Evolutionary conservation across 106 monocot genomes (phyloP), one percentile per base, ranked within the genome.

Genomic region (Platanthera zijinensis): DNA sequence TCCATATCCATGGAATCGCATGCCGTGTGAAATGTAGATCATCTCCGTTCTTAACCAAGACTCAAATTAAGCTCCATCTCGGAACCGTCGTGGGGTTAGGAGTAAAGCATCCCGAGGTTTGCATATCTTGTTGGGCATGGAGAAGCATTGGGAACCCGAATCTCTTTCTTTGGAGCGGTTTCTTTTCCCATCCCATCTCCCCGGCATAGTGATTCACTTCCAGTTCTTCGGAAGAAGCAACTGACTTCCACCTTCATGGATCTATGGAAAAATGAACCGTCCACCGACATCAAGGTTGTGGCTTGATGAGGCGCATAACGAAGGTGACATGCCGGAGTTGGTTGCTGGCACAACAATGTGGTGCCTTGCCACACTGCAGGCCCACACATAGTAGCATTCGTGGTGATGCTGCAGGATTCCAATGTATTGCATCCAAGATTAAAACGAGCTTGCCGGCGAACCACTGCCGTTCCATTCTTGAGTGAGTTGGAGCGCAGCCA

Each of bases 381-480:
- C 56, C 50, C 57, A 71, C 51, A 39, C 61, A 3, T 71, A 49
- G 70, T 78, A 82, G 77, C 59, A 25, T 72, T 71, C 22, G 71
- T 82, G 82, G 82, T 77, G 76, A 57, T 82, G 82, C 82, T 82
- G 77, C 46, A 77, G 72, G 81, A 82, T 82, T 82, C 75, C 76
- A 82, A 82, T 72, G 82, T 82, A 77, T 48, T 77, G 52, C 72
- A 15, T 82, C 82, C 71, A 77, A 82, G 76, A 82, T 82, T 59
- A 82, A 32, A 81, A 81, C 0, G 51, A 51, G 51, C 0, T 1
- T 51, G 51, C 51, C 51, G 51, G 11, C 11, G 51, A 3, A 51
- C 3, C 51, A 51, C 51, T 51, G 51, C 11, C 51, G 51, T 51
- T 3, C 51, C 51, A 51, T 51, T 51, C 51, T 51, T 51, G 9